Evolutionary conservation across 176 grass and related monocot genomes (phyloP).

Genomic region (Oryza meridionalis): DNA sequence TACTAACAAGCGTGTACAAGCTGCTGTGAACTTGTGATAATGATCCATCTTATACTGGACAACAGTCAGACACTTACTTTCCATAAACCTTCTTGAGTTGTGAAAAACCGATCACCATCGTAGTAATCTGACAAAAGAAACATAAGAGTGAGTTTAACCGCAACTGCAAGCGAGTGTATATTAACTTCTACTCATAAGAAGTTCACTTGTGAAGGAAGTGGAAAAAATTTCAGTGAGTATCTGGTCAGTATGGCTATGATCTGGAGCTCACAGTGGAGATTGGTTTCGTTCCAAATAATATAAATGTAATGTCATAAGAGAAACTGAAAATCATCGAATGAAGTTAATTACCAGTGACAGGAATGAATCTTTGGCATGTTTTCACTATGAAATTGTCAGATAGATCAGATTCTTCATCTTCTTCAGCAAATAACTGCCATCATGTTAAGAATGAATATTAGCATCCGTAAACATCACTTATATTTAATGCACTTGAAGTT

Average conservation of each 20-base stretch:
- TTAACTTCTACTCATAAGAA: constrained; percentile 1
- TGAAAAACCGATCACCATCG: constrained; percentile 84
- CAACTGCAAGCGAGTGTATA: constrained; percentile 9
- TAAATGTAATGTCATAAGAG: background rate
- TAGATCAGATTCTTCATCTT: constrained; percentile 87
- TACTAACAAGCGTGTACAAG: background rate
- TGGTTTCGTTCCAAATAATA: constrained; percentile 23
- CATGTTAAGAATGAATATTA: constrained; percentile 34
- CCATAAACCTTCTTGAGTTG: constrained; percentile 73
- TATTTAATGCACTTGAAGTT: constrained; percentile 12
- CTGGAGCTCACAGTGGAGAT: constrained; percentile 9
- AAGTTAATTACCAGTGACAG: constrained; percentile 70
- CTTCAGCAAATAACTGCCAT: constrained; percentile 81
- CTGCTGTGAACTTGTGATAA: background rate
- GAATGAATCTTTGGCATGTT: constrained; percentile 94
- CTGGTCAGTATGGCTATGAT: constrained; percentile 14
- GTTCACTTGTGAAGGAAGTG: constrained; percentile 10
- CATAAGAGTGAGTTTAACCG: constrained; percentile 28
- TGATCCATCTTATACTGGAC: constrained; percentile 21
- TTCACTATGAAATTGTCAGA: constrained; percentile 98
- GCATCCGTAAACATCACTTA: constrained; percentile 4
- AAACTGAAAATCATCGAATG: constrained; percentile 28
- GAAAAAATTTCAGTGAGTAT: constrained; percentile 25
- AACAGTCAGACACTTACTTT: constrained; percentile 88
- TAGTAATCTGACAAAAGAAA: constrained; percentile 76